Percentiles rank a stretch among this genome's conserved stretches.
phyloP scores from a whole-genome alignment of 2,329 filamentous ascomycete genomes.

The Shiraia sp. region DNA sequence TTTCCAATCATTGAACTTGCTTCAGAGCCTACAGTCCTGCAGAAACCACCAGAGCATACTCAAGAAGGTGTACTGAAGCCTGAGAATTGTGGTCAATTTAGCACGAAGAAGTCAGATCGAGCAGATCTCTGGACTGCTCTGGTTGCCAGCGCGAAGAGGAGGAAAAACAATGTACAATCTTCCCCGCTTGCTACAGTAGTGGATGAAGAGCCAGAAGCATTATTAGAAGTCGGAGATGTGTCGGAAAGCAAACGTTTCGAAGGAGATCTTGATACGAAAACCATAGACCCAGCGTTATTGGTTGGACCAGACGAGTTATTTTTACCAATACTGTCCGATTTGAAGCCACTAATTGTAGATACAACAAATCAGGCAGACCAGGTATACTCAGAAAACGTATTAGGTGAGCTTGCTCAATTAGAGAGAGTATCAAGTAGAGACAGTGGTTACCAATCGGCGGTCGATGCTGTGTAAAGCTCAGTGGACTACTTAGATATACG shows the following conservation, averaged over 20 bases:
- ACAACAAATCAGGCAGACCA: no score
- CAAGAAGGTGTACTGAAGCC: constrained; percentile 17
- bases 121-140: constrained; percentile 26
- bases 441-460: background rate
- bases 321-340: no score
- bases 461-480: background rate
- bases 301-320: no score
- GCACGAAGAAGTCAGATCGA: constrained; percentile 13
- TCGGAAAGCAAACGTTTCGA: no score
- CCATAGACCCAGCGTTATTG: no score
- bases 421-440: background rate
- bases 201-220: constrained; percentile 10
- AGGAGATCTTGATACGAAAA: no score
- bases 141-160: constrained; percentile 29
- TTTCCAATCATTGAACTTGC: constrained; percentile 2
- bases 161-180: constrained; percentile 14
- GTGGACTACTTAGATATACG: no score
- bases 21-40: background rate
- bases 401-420: no score
- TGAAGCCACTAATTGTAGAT: no score
- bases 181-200: constrained; percentile 21
- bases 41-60: constrained; percentile 3
- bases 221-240: no score
- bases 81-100: constrained; percentile 7
- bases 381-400: no score